Evolutionary conservation across 2,329 filamentous ascomycete genomes (phyloP).

Genomic region (Nigrograna mackinnonii): DNA sequence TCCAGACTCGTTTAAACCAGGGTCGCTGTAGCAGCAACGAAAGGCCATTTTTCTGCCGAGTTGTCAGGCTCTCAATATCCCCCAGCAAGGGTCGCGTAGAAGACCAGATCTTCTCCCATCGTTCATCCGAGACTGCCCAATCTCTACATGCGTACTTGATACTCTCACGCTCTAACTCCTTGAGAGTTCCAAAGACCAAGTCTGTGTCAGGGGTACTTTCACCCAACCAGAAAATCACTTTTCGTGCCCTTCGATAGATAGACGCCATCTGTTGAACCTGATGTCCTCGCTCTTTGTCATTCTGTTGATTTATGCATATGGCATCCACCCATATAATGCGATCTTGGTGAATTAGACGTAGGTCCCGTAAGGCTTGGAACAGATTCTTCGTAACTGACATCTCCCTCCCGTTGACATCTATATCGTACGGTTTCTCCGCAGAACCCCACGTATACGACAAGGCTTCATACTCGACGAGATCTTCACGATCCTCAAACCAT

Average conservation of each 20-base stretch:
- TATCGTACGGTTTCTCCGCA: constrained; percentile 1
- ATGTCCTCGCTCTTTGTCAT: constrained; percentile 22
- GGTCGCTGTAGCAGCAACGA: constrained; percentile 4
- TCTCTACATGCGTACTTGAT: constrained; percentile 5
- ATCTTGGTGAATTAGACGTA: constrained; percentile 11
- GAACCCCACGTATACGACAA: constrained; percentile 23
- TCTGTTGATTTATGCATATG: constrained; percentile 28
- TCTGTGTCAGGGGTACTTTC: constrained; percentile 12
- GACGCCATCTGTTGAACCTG: constrained; percentile 27
- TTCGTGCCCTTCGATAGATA: constrained; percentile 24
- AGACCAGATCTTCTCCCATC: constrained; percentile 9
- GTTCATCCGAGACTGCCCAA: constrained; percentile 9
- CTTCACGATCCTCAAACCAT: constrained; percentile 3
- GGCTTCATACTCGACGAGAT: constrained; percentile 16
- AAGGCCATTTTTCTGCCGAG: constrained; percentile 5
- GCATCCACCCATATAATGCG: constrained; percentile 30
- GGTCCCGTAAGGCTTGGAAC: constrained; percentile 9
- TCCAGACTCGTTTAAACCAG: constrained; percentile 25
- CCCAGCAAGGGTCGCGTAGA: background rate
- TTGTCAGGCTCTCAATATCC: background rate
- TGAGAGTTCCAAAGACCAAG: constrained; percentile 7
- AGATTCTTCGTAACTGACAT: constrained; percentile 15
- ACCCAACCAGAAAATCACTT: constrained; percentile 32
- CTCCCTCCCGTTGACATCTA: constrained; percentile 8
- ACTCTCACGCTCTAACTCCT: constrained; percentile 5